Conservation (phyloP, 2,329 filamentous ascomycete genomes). For the Venturia oleaginea region DNA sequence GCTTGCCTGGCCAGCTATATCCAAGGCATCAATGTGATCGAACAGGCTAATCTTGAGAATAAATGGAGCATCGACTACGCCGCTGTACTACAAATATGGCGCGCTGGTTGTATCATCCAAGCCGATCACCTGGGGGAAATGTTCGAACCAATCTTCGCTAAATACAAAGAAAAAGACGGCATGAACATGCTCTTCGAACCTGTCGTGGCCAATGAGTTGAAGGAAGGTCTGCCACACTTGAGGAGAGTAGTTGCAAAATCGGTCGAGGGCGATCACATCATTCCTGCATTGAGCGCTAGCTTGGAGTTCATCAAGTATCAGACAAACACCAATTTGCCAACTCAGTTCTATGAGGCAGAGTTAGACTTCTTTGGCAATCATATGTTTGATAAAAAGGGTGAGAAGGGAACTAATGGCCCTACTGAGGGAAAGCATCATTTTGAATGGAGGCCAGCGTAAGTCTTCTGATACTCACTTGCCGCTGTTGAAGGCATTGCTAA, state of each 20-base stretch:
- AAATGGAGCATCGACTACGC: constrained; percentile 49
- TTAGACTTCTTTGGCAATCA: constrained; percentile 63
- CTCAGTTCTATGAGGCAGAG: constrained; percentile 61
- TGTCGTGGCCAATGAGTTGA: constrained; percentile 45
- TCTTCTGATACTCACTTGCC: neutral
- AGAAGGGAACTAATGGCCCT: constrained; percentile 35
- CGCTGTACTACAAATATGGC: constrained; percentile 53
- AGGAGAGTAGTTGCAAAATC: constrained; percentile 49
- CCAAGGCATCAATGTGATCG: constrained; percentile 58
- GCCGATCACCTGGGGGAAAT: constrained; percentile 55
- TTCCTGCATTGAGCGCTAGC: constrained; percentile 52
- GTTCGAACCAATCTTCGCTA: constrained; percentile 38
- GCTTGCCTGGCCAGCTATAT: constrained; percentile 54
- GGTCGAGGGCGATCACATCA: constrained; percentile 48
- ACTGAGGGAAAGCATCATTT: constrained; percentile 51
- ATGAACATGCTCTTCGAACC: constrained; percentile 37
- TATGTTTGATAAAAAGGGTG: constrained; percentile 51
- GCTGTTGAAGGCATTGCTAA: neutral
- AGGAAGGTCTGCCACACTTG: constrained; percentile 40
- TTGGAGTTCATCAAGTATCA: constrained; percentile 61
- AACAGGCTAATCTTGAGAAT: constrained; percentile 47
- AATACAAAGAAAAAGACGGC: constrained; percentile 28
- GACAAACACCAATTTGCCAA: constrained; percentile 50
- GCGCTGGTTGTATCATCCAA: constrained; percentile 62
- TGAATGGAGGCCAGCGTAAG: constrained; percentile 47